A percentile compares a stretch with the other conserved stretches of the same genome.
These are phyloP conservation scores for Asterionellopsis glacialis DNA, from an alignment of 108 stramenopile genomes.

Conservation along the genomic window DNA sequence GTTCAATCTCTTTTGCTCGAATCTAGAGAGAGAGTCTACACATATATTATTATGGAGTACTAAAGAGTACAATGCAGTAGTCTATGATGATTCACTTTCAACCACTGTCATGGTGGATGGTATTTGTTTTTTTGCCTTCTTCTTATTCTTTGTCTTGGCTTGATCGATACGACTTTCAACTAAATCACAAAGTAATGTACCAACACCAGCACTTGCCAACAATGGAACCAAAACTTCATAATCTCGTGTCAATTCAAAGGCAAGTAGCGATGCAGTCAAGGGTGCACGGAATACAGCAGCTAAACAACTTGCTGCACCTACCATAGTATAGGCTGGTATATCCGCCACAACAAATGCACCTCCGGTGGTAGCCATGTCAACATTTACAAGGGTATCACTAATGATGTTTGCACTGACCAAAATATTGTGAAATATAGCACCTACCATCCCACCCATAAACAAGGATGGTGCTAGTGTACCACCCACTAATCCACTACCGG, in stretches of 20 bases:
- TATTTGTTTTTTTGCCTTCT: not conserved
- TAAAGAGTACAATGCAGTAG: too few species aligned
- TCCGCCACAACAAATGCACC: slow-evolving; percentile 26
- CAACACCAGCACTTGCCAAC: slow-evolving; percentile 45
- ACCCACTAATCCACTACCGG: slow-evolving; percentile 71
- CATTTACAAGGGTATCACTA: slow-evolving; percentile 19
- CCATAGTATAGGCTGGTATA: slow-evolving; percentile 71
- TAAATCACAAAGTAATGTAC: slow-evolving; percentile 9
- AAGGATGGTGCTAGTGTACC: slow-evolving; percentile 76
- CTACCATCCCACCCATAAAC: slow-evolving; percentile 72
- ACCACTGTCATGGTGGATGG: not conserved
- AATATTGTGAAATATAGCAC: slow-evolving; percentile 66
- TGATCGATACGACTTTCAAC: slow-evolving; percentile 1
- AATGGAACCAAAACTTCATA: slow-evolving; percentile 68
- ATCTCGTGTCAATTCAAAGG: slow-evolving; percentile 76
- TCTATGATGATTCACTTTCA: not conserved
- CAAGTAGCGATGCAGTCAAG: slow-evolving; percentile 48
- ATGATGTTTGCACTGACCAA: slow-evolving; percentile 18
- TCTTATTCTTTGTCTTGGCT: not conserved
- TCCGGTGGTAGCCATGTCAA: not conserved
- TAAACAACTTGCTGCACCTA: slow-evolving; percentile 68
- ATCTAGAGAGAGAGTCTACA: too few species aligned
- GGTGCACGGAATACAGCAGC: slow-evolving; percentile 76
- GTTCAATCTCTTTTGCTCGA: too few species aligned
- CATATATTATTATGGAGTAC: too few species aligned